phyloP scores from a whole-genome alignment of 129 eudicot genomes.

The Tagetes erecta region DNA sequence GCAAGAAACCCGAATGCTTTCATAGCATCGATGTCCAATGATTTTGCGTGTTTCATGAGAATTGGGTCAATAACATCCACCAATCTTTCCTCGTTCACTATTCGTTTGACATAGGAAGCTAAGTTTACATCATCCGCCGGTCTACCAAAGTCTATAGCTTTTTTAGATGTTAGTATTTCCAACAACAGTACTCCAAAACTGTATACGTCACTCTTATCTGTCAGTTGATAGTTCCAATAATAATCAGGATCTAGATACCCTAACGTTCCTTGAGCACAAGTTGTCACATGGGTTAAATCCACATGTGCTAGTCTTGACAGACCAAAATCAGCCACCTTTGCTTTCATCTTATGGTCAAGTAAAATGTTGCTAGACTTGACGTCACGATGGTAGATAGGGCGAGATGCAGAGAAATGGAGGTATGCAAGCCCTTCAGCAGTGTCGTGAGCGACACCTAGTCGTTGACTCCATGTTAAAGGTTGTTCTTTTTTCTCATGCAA shows the following conservation, averaged over 20 bases:
- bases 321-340: slow-evolving; percentile 71
- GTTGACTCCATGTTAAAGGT: slow-evolving; percentile 46
- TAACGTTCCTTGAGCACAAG: slow-evolving; percentile 78
- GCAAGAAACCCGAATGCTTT: slow-evolving; percentile 64
- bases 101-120: slow-evolving; percentile 53
- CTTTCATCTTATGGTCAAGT: slow-evolving; percentile 53
- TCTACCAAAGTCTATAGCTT: slow-evolving; percentile 64
- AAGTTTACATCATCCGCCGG: slow-evolving; percentile 59
- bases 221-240: slow-evolving; percentile 60
- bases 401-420: slow-evolving; percentile 60
- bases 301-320: slow-evolving; percentile 58
- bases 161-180: slow-evolving; percentile 53
- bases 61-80: slow-evolving; percentile 50
- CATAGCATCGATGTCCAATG: slow-evolving; percentile 58
- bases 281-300: slow-evolving; percentile 57
- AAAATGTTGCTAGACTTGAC: slow-evolving; percentile 66
- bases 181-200: slow-evolving; percentile 72
- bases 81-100: slow-evolving; percentile 51
- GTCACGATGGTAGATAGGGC: slow-evolving; percentile 64
- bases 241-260: slow-evolving; percentile 82
- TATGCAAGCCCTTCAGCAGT: slow-evolving; percentile 59
- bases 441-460: slow-evolving; percentile 50
- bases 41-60: slow-evolving; percentile 40
- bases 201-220: slow-evolving; percentile 71
- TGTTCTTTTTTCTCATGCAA: slow-evolving; percentile 35